Base-by-base conservation (phyloP, 2,329 filamentous ascomycete genomes). In the Claviceps cyperi region DNA sequence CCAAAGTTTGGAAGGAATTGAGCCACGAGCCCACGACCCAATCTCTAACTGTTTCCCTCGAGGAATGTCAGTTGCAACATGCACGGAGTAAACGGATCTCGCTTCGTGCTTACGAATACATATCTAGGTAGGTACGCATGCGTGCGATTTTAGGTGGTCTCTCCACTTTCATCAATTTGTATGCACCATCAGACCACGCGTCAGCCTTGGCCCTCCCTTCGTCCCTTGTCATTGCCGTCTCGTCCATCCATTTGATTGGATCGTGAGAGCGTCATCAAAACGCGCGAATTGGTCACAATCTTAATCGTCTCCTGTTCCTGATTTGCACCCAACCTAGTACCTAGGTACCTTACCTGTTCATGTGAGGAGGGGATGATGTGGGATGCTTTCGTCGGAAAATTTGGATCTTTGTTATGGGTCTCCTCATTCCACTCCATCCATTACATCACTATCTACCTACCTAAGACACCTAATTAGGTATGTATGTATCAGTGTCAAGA, bases 381-480 rank as follows among this genome's bases (percentile, higher is more conserved):
- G 44, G 7, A 46, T 24, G 45, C 21, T 46, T 38, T 38, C 11
- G 17, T 37, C 43, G 43, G 43, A 8, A 15, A 28, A 46, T 21
- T 21, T 17, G 43, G 43, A 3, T 19, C 11, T 7, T 24, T 39
- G 9, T 28, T 19, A 19, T 19, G 36, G 46, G 36, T 28, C 46
- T 40, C 5, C 36, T 7, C 32, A 28, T 38, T 38, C 11, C 48
- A 39, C 35, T 40, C 46, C 46, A 39, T 19, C 40, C 19, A 54
- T 54, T 53, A 54, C 53, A 53, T 54, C 53, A 54, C 48, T 46
- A 17, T 44, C 21, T 28, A 28, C 1, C 7, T 28, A 24, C 24
- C 24, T 24, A 28, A 9, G 28, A n/a, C n/a, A n/a, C n/a, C n/a
- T 11, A 28, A 3, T 4, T 28, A 28, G 3, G 28, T 11, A 28